phyloP scores from a whole-genome alignment of 306 rosid species.

The Aeschynomene evenia region DNA sequence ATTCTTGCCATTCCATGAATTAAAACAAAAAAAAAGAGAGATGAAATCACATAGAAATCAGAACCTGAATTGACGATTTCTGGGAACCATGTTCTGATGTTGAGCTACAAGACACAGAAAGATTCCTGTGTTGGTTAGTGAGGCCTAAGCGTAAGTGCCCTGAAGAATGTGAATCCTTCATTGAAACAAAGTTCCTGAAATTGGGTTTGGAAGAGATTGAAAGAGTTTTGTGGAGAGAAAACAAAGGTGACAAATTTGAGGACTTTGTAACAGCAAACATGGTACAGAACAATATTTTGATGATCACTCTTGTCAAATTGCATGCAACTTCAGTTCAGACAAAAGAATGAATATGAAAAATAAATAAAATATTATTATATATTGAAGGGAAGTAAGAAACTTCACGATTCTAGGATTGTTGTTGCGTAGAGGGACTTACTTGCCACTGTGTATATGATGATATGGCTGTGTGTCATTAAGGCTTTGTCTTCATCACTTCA shows the following conservation, averaged over 20 bases:
- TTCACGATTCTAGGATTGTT: not conserved
- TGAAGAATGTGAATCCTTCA: conserved; percentile 16
- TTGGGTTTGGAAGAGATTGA: conserved; percentile 24
- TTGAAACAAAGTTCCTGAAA: conserved; percentile 20
- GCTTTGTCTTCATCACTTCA: too few species aligned
- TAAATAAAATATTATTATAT: too few species aligned
- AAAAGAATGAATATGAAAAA: not conserved
- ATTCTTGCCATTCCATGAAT: not conserved
- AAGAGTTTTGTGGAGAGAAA: not conserved
- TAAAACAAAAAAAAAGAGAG: not conserved
- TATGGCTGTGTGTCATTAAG: too few species aligned
- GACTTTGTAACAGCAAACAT: conserved; percentile 32
- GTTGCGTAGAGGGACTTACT: not conserved
- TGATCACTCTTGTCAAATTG: not conserved
- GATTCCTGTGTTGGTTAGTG: conserved; percentile 21
- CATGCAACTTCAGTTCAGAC: not conserved
- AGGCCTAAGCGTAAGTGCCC: conserved; percentile 24
- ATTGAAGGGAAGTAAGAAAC: not conserved
- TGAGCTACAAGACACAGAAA: conserved; percentile 38
- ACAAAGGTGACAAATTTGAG: conserved; percentile 11
- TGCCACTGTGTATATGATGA: not conserved
- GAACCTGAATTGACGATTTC: conserved; percentile 52
- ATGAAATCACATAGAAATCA: not conserved
- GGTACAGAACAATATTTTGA: conserved; percentile 8
- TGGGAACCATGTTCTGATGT: conserved; percentile 32